Evolutionary conservation across 116 monocot species (phyloP).

Genomic region (Trichopus zeylanicus): DNA sequence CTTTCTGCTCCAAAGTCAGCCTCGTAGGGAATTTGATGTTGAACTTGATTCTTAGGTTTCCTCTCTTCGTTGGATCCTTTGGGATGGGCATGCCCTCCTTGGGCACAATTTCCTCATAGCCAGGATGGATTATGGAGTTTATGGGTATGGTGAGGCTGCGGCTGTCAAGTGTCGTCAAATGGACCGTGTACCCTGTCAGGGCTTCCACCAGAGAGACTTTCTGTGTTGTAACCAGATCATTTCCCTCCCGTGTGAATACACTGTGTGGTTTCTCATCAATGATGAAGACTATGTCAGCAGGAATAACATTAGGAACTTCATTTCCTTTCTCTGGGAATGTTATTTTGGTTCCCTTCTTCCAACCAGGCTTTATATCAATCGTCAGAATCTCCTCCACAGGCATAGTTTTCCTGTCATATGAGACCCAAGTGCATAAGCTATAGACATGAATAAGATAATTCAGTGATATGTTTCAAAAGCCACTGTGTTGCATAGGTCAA

Average conservation of each 20-base stretch:
- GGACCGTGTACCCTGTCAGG: slow-evolving; percentile 22
- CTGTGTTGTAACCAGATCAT: slow-evolving; percentile 31
- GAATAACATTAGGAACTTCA: slow-evolving; percentile 23
- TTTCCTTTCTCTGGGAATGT: slow-evolving; percentile 52
- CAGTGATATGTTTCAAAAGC: too few relatives aligned
- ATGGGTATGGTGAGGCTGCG: slow-evolving; percentile 24
- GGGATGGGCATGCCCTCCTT: slow-evolving; percentile 40
- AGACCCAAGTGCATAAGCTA: not conserved
- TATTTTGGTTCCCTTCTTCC: slow-evolving; percentile 52
- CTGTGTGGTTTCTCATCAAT: slow-evolving; percentile 41
- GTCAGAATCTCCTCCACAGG: slow-evolving; percentile 32
- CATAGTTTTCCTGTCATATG: slow-evolving; percentile 19
- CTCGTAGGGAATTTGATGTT: slow-evolving; percentile 31
- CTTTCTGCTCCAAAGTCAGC: slow-evolving; percentile 32
- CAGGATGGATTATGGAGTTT: slow-evolving; percentile 21
- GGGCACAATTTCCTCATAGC: slow-evolving; percentile 30
- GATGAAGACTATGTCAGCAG: slow-evolving; percentile 36
- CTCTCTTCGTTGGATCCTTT: slow-evolving; percentile 24
- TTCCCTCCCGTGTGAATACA: slow-evolving; percentile 27
- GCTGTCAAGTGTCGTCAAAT: slow-evolving; percentile 27
- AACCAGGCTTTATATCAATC: slow-evolving; percentile 40
- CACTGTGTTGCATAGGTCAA: too few relatives aligned
- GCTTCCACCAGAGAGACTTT: slow-evolving; percentile 31
- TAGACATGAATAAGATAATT: too few relatives aligned
- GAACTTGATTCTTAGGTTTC: slow-evolving; percentile 38